Evolutionary conservation across 1,284 basidiomycete genomes (phyloP), one percentile per base, ranked within the genome.

Genomic region (Abortiporus biennis): DNA sequence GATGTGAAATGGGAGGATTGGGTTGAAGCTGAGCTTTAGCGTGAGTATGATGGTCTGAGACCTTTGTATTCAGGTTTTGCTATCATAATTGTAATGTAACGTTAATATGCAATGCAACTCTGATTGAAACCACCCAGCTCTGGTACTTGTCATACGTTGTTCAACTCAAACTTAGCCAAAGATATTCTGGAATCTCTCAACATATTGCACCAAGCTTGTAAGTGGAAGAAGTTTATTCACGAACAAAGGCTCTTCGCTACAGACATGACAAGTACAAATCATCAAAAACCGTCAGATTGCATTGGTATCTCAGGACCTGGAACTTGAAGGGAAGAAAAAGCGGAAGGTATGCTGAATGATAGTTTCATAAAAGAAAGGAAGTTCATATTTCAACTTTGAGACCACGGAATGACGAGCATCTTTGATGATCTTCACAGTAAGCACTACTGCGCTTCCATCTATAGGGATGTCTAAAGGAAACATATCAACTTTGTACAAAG

Each of bases 361-460:
- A 29, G 27, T 8, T 8, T 29, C 27, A n/a, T 29, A 29, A 29
- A 29, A 8, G n/a, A n/a, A n/a, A 29, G n/a, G 27, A 29, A 8
- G 8, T 29, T n/a, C n/a, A 29, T n/a, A 29, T 8, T 29, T 29
- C 27, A n/a, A 29, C n/a, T n/a, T n/a, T n/a, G n/a, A 29, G 27
- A 29, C 27, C 27, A n/a, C n/a, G n/a, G n/a, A n/a, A n/a, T n/a
- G 27, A 29, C 27, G 27, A 9, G 27, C 27, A 9, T n/a, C 9
- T n/a, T 29, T 9, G n/a, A 29, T n/a, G 27, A 71, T 67, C 8
- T 56, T 68, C 22, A 75, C 69, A 4, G 69, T 74, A 39, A 76
- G 55, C 13, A 76, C 46, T 0, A 60, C 59, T 17, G 69, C 67
- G n/a, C 66, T 58, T 29, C 72, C 72, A 44, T 75, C 72, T 25